Evolutionary conservation across 129 eudicot genomes (phyloP).

Genomic region (sunflower (Helianthus annuus)): DNA sequence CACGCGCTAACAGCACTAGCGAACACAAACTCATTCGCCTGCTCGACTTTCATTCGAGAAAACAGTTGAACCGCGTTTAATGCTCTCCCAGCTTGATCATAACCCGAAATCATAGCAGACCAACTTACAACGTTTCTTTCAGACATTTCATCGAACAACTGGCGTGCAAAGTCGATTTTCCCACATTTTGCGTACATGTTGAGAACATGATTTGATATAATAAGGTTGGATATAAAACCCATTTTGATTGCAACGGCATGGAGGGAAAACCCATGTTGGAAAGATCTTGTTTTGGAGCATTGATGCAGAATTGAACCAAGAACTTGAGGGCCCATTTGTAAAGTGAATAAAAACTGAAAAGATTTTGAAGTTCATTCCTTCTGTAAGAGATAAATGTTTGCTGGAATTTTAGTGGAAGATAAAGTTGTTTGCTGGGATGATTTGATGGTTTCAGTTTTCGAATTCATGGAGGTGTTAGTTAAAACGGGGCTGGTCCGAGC

Average conservation of each 20-base stretch:
- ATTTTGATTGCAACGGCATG: conserved; percentile 62
- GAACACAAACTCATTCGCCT: conserved; percentile 60
- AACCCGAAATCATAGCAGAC: conserved; percentile 90
- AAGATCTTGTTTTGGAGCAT: conserved; percentile 53
- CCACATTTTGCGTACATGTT: conserved; percentile 78
- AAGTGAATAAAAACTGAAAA: background rate
- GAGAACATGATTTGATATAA: conserved; percentile 56
- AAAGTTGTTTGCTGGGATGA: background rate
- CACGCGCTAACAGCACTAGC: conserved; percentile 74
- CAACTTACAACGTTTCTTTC: conserved; percentile 69
- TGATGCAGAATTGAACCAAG: conserved; percentile 54
- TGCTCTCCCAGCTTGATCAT: conserved; percentile 47
- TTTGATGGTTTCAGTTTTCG: background rate
- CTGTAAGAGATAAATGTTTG: background rate
- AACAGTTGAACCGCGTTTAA: conserved; percentile 43
- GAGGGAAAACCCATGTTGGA: conserved; percentile 49
- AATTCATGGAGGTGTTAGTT: background rate
- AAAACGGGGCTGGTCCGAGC: too few species aligned
- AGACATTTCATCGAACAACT: conserved; percentile 65
- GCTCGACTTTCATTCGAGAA: conserved; percentile 38
- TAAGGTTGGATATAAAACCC: conserved; percentile 38
- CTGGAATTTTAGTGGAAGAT: background rate
- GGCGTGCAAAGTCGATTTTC: conserved; percentile 38
- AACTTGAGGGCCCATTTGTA: conserved; percentile 38
- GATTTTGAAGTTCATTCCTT: conserved; percentile 13